Base-by-base conservation (phyloP, 768 basidiomycete species). In the Amanita molliuscula region DNA sequence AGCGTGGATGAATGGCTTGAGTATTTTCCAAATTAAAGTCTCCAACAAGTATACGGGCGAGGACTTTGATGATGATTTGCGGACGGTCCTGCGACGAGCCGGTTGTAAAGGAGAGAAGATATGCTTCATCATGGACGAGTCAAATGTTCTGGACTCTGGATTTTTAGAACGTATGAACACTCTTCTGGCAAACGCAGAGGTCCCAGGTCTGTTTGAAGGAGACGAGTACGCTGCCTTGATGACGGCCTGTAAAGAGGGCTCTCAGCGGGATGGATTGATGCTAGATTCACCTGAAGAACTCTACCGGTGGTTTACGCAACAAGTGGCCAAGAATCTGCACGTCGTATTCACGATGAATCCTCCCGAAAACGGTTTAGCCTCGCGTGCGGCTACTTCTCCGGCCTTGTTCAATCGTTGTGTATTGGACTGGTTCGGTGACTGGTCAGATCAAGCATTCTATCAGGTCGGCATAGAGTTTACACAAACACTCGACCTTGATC, bases 81-180 rank as follows among this genome's bases (percentile, higher is more conserved):
- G 96, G 36, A 89, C 82, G 0, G 96, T 99, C 4, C 81, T 99
- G 33, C 89, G 96, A 38, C 85, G 96, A 31, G 75, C 95, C 6
- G 96, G 96, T 5, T 97, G 93, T 73, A 99, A 98, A 63, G 93
- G 93, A 57, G 96, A 99, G 68, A 98, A 98, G 69, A 86, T 99
- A 44, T 97, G 93, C 64, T 99, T 99, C 75, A 98, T 99, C 70
- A 97, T 99, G 96, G 96, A 99, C 65, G 96, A 99, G 65, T 98
- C 96, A 3, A 98, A 99, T 59, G 96, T 98, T 10, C 84, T 98
- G 28, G 96, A 99, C 63, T 95, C 96, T 10, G 96, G 96, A 41
- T 99, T 99, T 77, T 70, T 99, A 55, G 96, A 99, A 64, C 82
- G 96, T n/a, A 98, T 99, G 95, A 99, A 99, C 65, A 99, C 96